Percentiles rank a stretch among this genome's conserved stretches.
These are phyloP conservation scores for Teratosphaeria nubilosa DNA, from an alignment of 2,329 filamentous ascomycete species.

Conservation along the genomic window DNA sequence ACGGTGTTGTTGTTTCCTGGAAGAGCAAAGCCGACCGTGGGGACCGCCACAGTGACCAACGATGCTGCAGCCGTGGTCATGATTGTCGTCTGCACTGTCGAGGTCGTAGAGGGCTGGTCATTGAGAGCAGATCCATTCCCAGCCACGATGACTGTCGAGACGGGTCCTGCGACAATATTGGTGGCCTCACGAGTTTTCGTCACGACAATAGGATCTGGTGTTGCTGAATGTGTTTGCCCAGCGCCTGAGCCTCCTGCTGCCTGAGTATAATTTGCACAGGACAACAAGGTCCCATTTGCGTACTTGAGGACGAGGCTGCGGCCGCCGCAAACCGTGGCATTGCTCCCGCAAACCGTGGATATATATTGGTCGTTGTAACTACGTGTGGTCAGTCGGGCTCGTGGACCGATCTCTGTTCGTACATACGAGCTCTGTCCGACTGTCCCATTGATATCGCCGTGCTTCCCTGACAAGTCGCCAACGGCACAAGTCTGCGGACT, in stretches of 20 bases:
- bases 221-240: neutral
- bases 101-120: neutral
- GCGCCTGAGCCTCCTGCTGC: neutral
- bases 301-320: conserved; percentile 46
- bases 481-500: conserved; percentile 32
- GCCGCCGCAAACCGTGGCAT: conserved; percentile 2
- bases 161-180: neutral
- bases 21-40: neutral
- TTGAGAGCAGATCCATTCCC: neutral
- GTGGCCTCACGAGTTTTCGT: neutral
- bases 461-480: conserved; percentile 38
- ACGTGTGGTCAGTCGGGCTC: neutral
- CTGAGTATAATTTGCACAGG: conserved; percentile 46
- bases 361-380: conserved; percentile 43
- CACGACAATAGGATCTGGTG: neutral
- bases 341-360: conserved; percentile 18
- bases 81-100: neutral
- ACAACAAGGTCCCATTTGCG: conserved; percentile 43
- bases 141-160: neutral
- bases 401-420: neutral
- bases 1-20: neutral
- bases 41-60: neutral
- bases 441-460: conserved; percentile 28
- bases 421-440: conserved; percentile 23
- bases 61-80: neutral